Conservation (phyloP, 805 yeast genomes). For the Clavispora phyllophila region DNA sequence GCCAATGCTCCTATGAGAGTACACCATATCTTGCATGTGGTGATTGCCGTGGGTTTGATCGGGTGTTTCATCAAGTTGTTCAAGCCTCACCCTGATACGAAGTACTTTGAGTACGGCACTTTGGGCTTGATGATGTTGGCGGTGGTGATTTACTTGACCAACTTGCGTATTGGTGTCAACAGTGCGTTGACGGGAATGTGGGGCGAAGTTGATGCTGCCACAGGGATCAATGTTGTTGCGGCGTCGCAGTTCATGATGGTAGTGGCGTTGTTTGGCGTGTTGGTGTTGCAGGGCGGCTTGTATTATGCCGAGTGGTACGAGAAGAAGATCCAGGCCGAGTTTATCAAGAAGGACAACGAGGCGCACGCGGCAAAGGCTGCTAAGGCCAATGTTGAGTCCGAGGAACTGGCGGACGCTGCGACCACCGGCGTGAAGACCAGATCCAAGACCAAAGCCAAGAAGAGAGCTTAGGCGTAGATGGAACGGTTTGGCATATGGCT, state of each 20-base stretch:
- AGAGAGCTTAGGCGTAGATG: constrained; percentile 6
- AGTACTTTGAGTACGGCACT: constrained; percentile 86
- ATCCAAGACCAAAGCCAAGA: constrained; percentile 15
- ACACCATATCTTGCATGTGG: constrained; percentile 57
- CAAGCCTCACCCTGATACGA: constrained; percentile 81
- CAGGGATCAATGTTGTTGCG: constrained; percentile 88
- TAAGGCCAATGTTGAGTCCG: constrained; percentile 1
- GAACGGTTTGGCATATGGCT: no score
- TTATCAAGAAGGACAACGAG: constrained; percentile 24
- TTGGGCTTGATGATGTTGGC: constrained; percentile 68
- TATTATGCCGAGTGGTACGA: constrained; percentile 77
- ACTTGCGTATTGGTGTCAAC: constrained; percentile 73
- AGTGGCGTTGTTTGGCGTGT: constrained; percentile 68
- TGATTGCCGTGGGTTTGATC: constrained; percentile 58
- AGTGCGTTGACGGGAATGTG: constrained; percentile 69
- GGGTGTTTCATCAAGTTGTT: constrained; percentile 76
- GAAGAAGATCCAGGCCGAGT: constrained; percentile 27
- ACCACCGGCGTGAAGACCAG: constrained; percentile 9
- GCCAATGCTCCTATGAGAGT: constrained; percentile 57
- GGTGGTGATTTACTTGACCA: constrained; percentile 77
- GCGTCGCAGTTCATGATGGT: constrained; percentile 80
- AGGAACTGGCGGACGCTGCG: constrained; percentile 1
- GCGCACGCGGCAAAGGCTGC: constrained; percentile 12
- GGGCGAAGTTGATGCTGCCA: constrained; percentile 88
- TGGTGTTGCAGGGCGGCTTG: constrained; percentile 80